These are phyloP conservation scores for Botryosphaeria dothidea DNA, from an alignment of 2,329 filamentous ascomycete genomes.

Conservation along the genomic window DNA sequence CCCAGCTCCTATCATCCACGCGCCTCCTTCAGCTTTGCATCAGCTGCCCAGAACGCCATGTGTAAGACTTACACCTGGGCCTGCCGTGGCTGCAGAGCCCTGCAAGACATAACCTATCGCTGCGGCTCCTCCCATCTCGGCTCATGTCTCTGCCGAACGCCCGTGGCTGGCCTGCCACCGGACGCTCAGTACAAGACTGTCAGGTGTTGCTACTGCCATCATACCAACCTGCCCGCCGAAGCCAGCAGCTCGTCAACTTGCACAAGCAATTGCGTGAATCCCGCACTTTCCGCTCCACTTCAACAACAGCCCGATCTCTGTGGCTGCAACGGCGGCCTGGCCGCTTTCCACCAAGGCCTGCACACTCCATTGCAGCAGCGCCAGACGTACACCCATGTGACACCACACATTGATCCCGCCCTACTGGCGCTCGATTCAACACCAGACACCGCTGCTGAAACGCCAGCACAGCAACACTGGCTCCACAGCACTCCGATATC, in stretches of 20 bases:
- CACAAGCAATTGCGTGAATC: background rate
- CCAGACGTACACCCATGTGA: background rate
- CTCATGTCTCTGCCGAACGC: background rate
- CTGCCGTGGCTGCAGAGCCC: background rate
- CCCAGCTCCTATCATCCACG: background rate
- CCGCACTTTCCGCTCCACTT: background rate
- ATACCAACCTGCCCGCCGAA: background rate
- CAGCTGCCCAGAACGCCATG: background rate
- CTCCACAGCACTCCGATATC: background rate
- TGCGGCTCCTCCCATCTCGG: background rate
- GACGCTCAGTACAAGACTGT: background rate
- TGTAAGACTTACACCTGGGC: constrained; percentile 6
- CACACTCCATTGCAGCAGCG: background rate
- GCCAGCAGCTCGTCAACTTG: background rate
- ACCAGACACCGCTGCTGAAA: background rate
- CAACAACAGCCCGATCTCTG: background rate
- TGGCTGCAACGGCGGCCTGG: background rate
- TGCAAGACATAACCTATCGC: background rate
- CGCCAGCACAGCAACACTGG: background rate
- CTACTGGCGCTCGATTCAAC: background rate
- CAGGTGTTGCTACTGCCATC: background rate
- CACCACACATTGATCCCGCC: background rate
- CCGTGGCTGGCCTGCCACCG: background rate
- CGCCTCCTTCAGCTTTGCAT: background rate
- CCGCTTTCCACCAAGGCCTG: background rate